Conservation (phyloP, 169 alveolate genomes). For the Theileria orientalis region DNA sequence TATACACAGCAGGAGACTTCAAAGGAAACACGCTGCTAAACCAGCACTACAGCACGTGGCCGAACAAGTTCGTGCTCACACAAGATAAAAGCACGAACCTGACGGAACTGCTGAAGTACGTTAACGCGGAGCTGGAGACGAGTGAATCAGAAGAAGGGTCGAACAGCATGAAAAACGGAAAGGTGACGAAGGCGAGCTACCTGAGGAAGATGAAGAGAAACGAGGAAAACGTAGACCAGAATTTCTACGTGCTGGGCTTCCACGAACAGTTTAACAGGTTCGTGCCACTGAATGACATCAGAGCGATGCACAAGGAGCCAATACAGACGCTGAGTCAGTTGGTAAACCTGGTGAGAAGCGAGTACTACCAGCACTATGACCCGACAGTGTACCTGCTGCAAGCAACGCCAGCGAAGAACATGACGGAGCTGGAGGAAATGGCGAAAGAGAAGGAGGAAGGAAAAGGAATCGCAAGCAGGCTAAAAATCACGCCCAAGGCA, state of each 20-base stretch:
- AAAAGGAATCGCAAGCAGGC: background rate
- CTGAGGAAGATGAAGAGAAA: background rate
- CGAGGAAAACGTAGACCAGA: slow-evolving; percentile 7
- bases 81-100: slow-evolving; percentile 62
- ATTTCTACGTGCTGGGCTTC: slow-evolving; percentile 56
- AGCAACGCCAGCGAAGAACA: slow-evolving; percentile 9
- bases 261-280: slow-evolving; percentile 28
- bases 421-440: background rate
- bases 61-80: slow-evolving; percentile 51
- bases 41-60: slow-evolving; percentile 67
- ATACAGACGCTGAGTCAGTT: slow-evolving; percentile 40
- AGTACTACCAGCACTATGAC: slow-evolving; percentile 56
- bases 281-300: slow-evolving; percentile 29
- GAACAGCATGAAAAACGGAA: too few relatives aligned
- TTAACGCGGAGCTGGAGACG: slow-evolving; percentile 1
- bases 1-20: slow-evolving; percentile 63
- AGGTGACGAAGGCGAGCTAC: too few relatives aligned
- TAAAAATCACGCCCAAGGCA: background rate
- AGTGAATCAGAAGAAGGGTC: background rate
- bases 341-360: slow-evolving; percentile 25
- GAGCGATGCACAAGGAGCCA: background rate
- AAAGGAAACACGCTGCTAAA: slow-evolving; percentile 58
- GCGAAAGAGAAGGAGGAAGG: background rate
- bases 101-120: slow-evolving; percentile 26
- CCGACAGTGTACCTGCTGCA: slow-evolving; percentile 55